Base-by-base conservation (phyloP, 2,329 filamentous ascomycete genomes). In the Aspergillus sp. region DNA sequence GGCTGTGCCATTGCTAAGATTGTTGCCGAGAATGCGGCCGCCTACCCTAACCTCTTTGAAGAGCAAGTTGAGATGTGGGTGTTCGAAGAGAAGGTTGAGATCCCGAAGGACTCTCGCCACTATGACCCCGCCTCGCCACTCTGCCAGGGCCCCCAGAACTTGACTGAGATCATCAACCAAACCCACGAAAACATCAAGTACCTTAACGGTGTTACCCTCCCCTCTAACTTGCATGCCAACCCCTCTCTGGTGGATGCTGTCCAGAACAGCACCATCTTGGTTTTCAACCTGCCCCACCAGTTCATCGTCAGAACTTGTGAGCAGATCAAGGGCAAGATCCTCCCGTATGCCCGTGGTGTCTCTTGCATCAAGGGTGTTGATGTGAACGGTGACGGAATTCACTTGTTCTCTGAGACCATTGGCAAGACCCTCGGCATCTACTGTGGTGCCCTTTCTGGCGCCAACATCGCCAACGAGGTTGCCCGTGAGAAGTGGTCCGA, bases 331-430 rank as follows among this genome's bases (percentile, higher is more conserved):
- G 93, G 91, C 48, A 84, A 95, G 59, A 94, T 96, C 52, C 71
- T 96, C 28, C 93, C 93, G 6, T 97, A 83, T 60, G 91, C 93
- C 27, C 83, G 94, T 50, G 93, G 90, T 46, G 90, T 98, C 61
- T 95, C 89, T 64, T 98, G 93, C 70, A 96, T 97, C 73, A 98
- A 98, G 76, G 93, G 93, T 56, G 90, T 98, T 49, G 87, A 95
- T 56, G 93, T 98, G 30, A 85, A 86, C 4, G 86, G 91, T 59
- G 83, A 88, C 40, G 88, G 87, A 43, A 83, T 97, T 56, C 84
- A 83, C 58, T 79, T 98, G 43, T 96, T 98, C 73, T 94, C 88
- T 43, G 93, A 98, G 71, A 89, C 86, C 67, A 98, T 98, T 62
- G 90, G 90, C 45, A 83, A 88, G 65, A 85, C 86, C 28, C 77